Percentiles rank a stretch among this genome's conserved stretches.
Conservation (phyloP, 1,284 basidiomycete species). For the Trichosporon sp. region DNA sequence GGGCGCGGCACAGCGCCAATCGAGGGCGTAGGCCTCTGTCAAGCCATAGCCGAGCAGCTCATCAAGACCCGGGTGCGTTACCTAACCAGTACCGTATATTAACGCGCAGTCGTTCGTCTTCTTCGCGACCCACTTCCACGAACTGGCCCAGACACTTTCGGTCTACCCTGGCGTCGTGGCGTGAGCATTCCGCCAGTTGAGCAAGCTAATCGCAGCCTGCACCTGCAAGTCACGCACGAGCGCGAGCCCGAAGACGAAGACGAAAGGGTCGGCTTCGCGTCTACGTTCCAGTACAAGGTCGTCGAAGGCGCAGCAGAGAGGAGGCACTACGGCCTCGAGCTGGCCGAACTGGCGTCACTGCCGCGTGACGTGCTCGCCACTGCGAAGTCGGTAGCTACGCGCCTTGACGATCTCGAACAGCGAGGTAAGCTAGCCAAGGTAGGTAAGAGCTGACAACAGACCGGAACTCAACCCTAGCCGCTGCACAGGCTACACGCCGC, state of each 20-base stretch:
- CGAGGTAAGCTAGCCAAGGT: slow-evolving; percentile 38
- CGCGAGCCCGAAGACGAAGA: background rate
- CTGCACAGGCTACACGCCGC: slow-evolving; percentile 12
- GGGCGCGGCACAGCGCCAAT: slow-evolving; percentile 71
- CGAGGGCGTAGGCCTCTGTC: slow-evolving; percentile 83
- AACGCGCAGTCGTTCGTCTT: slow-evolving; percentile 65
- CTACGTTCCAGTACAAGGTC: slow-evolving; percentile 70
- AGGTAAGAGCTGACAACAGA: background rate
- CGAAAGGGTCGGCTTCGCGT: slow-evolving; percentile 56
- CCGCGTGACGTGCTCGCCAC: slow-evolving; percentile 62
- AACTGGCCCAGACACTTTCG: slow-evolving; percentile 36
- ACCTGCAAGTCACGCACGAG: slow-evolving; percentile 60
- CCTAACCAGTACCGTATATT: background rate
- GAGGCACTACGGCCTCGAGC: slow-evolving; percentile 59
- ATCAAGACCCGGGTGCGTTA: slow-evolving; percentile 61
- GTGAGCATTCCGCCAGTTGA: slow-evolving; percentile 12
- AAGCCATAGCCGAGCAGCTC: slow-evolving; percentile 85
- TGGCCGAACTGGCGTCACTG: slow-evolving; percentile 74
- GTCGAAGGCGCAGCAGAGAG: slow-evolving; percentile 34
- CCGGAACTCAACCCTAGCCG: slow-evolving; percentile 13
- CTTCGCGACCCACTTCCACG: slow-evolving; percentile 70
- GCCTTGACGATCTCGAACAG: slow-evolving; percentile 59
- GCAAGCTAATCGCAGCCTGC: slow-evolving; percentile 55
- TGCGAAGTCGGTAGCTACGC: slow-evolving; percentile 58
- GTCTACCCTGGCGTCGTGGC: slow-evolving; percentile 29